These are phyloP conservation scores for Cercospora sp. DNA, from an alignment of 2,329 filamentous ascomycete species.

Conservation along the genomic window DNA sequence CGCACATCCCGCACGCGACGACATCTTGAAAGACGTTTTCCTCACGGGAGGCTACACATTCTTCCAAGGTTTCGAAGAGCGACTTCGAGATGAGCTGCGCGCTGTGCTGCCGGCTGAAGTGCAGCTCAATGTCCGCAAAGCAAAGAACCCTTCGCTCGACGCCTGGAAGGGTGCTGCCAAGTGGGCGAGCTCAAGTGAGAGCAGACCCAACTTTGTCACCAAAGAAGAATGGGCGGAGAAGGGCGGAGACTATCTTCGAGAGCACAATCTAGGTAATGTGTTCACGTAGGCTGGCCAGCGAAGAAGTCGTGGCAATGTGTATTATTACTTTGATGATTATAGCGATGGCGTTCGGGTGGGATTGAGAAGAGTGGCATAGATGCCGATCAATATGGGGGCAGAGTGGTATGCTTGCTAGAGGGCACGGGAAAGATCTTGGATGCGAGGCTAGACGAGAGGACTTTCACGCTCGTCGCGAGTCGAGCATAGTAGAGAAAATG, in stretches of 20 bases:
- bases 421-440: neutral
- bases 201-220: constrained; percentile 66
- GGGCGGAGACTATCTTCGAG: constrained; percentile 88
- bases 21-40: constrained; percentile 83
- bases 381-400: neutral
- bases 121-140: constrained; percentile 68
- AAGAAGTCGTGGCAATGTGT: neutral
- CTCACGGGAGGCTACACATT: constrained; percentile 90
- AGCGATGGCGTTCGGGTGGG: neutral
- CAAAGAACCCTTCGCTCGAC: constrained; percentile 76
- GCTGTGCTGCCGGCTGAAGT: constrained; percentile 70
- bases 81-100: constrained; percentile 70
- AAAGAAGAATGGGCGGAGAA: constrained; percentile 87
- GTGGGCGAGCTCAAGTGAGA: constrained; percentile 68
- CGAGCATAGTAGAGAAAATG: neutral
- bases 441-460: neutral
- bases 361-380: neutral
- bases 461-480: neutral
- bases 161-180: constrained; percentile 90
- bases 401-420: neutral
- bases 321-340: neutral
- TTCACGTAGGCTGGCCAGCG: constrained; percentile 13
- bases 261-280: constrained; percentile 49
- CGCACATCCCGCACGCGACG: constrained; percentile 58
- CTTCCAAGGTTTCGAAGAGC: constrained; percentile 82